phyloP scores from a whole-genome alignment of 176 grass and related monocot genomes.

The Lolium rigidum region DNA sequence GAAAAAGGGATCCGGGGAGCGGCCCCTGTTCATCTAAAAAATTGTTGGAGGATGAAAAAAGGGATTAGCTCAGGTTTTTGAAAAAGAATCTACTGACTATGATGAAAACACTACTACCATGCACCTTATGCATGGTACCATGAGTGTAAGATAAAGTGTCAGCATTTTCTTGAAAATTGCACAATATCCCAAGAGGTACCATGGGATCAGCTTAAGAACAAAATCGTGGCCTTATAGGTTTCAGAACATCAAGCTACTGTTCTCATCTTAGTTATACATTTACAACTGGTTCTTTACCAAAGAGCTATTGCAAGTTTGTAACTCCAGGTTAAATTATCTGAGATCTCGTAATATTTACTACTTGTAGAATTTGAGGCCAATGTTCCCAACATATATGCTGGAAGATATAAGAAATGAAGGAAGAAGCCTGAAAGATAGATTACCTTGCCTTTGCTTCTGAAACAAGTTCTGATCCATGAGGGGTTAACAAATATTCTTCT shows the following conservation, averaged over 20 bases:
- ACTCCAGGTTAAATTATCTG: neutral
- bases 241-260: conserved; percentile 1
- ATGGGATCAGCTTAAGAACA: neutral
- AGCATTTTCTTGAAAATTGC: conserved; percentile 11
- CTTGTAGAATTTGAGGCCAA: neutral
- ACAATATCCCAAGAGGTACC: conserved; percentile 1
- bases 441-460: conserved; percentile 59
- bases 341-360: neutral
- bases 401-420: neutral
- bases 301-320: neutral
- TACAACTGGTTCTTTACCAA: neutral
- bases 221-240: neutral
- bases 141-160: neutral
- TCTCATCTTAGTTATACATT: neutral
- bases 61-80: neutral
- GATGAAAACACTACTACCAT: conserved; percentile 3
- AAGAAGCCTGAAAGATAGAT: neutral
- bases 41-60: neutral
- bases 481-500: conserved; percentile 48
- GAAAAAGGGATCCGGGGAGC: too few species aligned
- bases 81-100: neutral
- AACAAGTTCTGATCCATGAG: conserved; percentile 41
- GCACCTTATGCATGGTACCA: neutral
- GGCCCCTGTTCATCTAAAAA: too few species aligned
- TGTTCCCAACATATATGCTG: conserved; percentile 10